Conservation (phyloP, 495 filamentous ascomycete genomes). For the Cladorrhinum samala region DNA sequence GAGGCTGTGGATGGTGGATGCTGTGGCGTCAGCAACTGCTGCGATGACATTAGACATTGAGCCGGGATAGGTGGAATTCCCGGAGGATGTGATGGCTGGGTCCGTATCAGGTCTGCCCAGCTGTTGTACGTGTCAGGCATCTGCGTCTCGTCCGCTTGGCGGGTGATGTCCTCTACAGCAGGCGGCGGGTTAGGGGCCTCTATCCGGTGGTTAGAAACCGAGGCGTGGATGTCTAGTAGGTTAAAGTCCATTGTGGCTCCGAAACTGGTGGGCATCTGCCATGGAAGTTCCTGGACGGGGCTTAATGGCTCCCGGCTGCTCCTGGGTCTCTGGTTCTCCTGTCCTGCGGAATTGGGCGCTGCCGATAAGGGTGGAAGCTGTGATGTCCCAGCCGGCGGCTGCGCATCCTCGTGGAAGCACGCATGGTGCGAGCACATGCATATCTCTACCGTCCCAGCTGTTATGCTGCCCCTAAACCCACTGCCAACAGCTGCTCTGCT, state of each 20-base stretch:
- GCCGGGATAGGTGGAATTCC: constrained; percentile 45
- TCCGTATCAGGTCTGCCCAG: constrained; percentile 40
- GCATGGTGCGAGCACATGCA: constrained; percentile 71
- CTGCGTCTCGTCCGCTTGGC: constrained; percentile 26
- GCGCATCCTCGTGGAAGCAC: constrained; percentile 56
- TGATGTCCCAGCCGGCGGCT: constrained; percentile 18
- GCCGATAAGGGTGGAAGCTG: constrained; percentile 10
- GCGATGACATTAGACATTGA: constrained; percentile 37
- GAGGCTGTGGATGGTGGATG: constrained; percentile 42
- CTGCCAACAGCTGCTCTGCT: constrained; percentile 29
- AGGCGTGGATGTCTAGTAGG: constrained; percentile 23
- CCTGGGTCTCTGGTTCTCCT: constrained; percentile 42
- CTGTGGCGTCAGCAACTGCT: constrained; percentile 21
- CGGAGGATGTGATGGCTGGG: constrained; percentile 25
- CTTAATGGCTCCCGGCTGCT: constrained; percentile 38
- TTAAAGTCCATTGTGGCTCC: constrained; percentile 31
- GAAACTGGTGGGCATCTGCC: constrained; percentile 26
- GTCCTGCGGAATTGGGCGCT: constrained; percentile 22
- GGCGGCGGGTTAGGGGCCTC: constrained; percentile 17
- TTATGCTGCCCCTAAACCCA: constrained; percentile 12
- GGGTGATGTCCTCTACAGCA: constrained; percentile 12
- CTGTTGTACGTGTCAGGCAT: constrained; percentile 45
- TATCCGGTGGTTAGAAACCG: constrained; percentile 10
- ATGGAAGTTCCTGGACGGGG: constrained; percentile 36
- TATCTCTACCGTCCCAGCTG: constrained; percentile 37